A percentile compares a stretch with the other conserved stretches of the same genome.
These are phyloP conservation scores for Beta lomatogona DNA, from an alignment of 179 eudicot genomes.

Conservation along the genomic window DNA sequence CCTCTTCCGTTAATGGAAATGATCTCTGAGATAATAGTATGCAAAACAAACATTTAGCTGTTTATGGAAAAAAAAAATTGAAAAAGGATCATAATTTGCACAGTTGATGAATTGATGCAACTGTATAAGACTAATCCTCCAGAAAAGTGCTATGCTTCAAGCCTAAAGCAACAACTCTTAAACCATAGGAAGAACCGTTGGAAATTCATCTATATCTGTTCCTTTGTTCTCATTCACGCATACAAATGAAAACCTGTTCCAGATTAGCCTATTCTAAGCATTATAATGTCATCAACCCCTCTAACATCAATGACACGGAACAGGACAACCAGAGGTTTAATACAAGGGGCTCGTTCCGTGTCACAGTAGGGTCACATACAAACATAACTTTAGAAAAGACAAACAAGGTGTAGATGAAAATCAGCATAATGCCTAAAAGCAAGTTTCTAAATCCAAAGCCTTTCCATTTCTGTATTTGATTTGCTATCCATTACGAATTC, in stretches of 20 bases:
- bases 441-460: not conserved
- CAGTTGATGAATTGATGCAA: not conserved
- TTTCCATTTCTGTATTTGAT: not conserved
- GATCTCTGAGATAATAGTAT: constrained; percentile 57
- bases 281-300: not conserved
- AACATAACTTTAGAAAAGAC: not conserved
- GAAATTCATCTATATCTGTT: not conserved
- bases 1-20: constrained; percentile 91
- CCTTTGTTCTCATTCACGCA: not conserved
- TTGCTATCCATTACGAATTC: not conserved
- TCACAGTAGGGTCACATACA: not conserved
- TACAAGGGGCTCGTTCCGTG: not conserved
- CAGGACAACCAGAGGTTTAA: not conserved
- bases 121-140: not conserved
- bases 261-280: not conserved
- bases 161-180: too few relatives aligned
- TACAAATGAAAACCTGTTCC: not conserved
- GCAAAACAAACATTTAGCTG: not conserved
- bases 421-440: not conserved
- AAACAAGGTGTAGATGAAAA: not conserved
- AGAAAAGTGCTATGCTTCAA: not conserved
- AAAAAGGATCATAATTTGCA: not conserved
- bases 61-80: not conserved
- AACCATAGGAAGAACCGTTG: not conserved
- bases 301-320: not conserved